Conservation (phyloP, 1,284 basidiomycete species). For the Sporisorium exsertum region DNA sequence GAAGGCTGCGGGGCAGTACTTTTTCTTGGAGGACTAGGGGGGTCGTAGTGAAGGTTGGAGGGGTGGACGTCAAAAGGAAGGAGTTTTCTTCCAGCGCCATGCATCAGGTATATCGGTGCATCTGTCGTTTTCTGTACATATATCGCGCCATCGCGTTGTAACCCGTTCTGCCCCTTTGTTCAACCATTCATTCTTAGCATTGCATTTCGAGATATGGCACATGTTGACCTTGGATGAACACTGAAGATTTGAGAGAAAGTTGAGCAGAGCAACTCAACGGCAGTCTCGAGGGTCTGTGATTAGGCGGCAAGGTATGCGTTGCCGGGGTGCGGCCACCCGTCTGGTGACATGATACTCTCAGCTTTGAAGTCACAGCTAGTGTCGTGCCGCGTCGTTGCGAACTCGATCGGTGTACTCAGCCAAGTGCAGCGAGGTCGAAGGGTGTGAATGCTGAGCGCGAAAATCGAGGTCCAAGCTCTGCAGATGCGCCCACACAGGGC, state of each 20-base stretch:
- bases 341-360: too few relatives aligned
- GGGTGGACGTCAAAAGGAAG: constrained; percentile 10
- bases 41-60: background rate
- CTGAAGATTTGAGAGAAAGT: too few relatives aligned
- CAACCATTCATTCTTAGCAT: background rate
- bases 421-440: background rate
- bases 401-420: background rate
- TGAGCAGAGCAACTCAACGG: too few relatives aligned
- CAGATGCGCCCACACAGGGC: background rate
- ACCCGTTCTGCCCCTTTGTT: background rate
- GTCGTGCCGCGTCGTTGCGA: too few relatives aligned
- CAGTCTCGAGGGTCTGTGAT: too few relatives aligned
- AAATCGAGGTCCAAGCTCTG: background rate
- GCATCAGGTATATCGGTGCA: background rate
- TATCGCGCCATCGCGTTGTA: constrained; percentile 2
- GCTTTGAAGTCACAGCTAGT: too few relatives aligned
- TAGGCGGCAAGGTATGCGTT: too few relatives aligned
- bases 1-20: constrained; percentile 67
- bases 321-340: too few relatives aligned
- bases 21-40: constrained; percentile 65
- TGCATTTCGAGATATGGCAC: background rate
- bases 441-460: background rate
- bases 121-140: constrained; percentile 7
- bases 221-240: too few relatives aligned
- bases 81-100: background rate